Conservation (phyloP, 768 basidiomycete genomes). For the Hypsizygus marmoreus region DNA sequence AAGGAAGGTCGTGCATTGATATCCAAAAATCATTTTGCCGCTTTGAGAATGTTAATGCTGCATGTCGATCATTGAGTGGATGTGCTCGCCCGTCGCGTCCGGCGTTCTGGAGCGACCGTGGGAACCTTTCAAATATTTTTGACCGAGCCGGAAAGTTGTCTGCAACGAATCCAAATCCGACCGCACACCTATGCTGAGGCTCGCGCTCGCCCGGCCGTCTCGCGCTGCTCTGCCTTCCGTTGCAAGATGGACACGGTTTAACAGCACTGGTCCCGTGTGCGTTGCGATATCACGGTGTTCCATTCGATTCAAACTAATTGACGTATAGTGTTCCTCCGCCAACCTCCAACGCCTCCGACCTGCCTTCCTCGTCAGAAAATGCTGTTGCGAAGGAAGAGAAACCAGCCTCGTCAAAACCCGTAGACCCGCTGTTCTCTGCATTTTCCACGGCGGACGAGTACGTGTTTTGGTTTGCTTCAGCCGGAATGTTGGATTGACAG, state of each 20-base stretch:
- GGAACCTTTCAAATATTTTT: no score
- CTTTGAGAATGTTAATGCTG: no score
- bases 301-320: not conserved
- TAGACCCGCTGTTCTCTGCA: conserved; percentile 1
- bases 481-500: not conserved
- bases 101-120: no score
- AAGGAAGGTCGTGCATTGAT: no score
- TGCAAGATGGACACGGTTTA: conserved; percentile 16
- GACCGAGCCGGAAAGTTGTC: no score
- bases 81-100: no score
- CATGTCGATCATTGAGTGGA: no score
- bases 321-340: conserved; percentile 6
- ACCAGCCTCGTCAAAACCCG: not conserved
- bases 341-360: not conserved
- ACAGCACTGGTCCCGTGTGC: conserved; percentile 7
- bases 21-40: no score
- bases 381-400: not conserved
- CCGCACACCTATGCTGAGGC: conserved; percentile 15
- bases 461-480: not conserved
- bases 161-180: no score
- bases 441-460: conserved; percentile 7
- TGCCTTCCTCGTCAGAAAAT: conserved; percentile 4
- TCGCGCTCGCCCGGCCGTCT: conserved; percentile 16
- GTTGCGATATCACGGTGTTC: not conserved
- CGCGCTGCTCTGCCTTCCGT: conserved; percentile 13